These are phyloP conservation scores for Ilyonectria sp. DNA, from an alignment of 2,329 filamentous ascomycete species.

Conservation along the genomic window DNA sequence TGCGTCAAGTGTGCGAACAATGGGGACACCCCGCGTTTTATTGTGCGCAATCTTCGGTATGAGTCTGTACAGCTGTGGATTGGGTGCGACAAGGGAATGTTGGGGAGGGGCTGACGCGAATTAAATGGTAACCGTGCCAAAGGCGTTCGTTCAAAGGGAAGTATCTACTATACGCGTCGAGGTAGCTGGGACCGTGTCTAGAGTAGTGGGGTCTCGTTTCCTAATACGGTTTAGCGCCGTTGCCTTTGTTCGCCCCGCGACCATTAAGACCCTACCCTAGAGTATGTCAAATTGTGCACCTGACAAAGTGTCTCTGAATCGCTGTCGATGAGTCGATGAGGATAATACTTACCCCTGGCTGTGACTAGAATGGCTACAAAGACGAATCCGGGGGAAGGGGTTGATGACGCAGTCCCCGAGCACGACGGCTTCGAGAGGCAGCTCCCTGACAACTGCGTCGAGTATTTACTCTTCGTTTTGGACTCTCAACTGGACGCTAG, in stretches of 20 bases:
- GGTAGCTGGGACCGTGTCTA: conserved; percentile 34
- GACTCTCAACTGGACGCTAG: conserved; percentile 68
- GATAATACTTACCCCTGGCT: not conserved
- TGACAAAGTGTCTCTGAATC: not conserved
- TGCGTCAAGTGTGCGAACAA: conserved; percentile 26
- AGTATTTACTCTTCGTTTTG: conserved; percentile 85
- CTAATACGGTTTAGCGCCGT: conserved; percentile 29
- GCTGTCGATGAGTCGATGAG: not conserved
- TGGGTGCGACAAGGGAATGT: not conserved
- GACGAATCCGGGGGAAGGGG: conserved; percentile 13
- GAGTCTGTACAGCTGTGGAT: not conserved
- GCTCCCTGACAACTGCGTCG: conserved; percentile 86
- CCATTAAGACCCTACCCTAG: conserved; percentile 13
- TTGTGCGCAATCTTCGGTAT: not conserved
- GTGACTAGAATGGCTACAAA: conserved; percentile 2
- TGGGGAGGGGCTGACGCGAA: not conserved
- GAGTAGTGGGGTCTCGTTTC: conserved; percentile 21
- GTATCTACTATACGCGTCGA: conserved; percentile 45
- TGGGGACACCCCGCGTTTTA: not conserved
- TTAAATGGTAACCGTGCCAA: not conserved
- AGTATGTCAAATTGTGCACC: conserved; percentile 7
- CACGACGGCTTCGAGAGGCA: conserved; percentile 32
- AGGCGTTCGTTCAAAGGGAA: conserved; percentile 10
- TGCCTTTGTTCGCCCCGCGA: conserved; percentile 1
- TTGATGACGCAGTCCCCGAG: not conserved